A percentile compares a stretch with the other conserved stretches of the same genome.
phyloP scores from a whole-genome alignment of 169 alveolate species.

The Plasmodium inui region DNA sequence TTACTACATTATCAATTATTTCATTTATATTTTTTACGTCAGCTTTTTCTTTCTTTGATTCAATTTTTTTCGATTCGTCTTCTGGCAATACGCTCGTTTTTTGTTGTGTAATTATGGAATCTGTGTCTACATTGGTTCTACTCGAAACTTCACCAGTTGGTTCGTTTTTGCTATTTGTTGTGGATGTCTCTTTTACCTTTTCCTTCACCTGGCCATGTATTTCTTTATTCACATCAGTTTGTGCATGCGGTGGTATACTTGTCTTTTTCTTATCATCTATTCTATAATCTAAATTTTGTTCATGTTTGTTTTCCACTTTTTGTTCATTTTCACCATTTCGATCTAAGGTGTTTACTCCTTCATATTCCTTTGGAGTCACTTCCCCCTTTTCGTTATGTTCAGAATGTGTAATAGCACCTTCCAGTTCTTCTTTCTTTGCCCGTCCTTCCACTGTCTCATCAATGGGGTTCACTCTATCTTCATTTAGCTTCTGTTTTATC shows the following conservation, averaged over 20 bases:
- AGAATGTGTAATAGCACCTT: not conserved
- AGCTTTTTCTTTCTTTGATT: not conserved
- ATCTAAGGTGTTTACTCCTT: conserved; percentile 8
- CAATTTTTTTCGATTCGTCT: not conserved
- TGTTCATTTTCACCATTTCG: conserved; percentile 4
- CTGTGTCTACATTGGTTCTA: not conserved
- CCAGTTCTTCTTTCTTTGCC: not conserved
- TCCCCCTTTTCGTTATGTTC: not conserved
- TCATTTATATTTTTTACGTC: not conserved
- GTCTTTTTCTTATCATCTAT: not conserved
- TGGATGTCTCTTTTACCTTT: not conserved
- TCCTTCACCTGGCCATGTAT: not conserved
- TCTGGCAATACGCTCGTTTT: not conserved
- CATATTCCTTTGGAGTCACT: not conserved
- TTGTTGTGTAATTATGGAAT: conserved; percentile 11
- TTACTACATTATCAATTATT: conserved; percentile 28
- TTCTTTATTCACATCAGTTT: not conserved
- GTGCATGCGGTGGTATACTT: conserved; percentile 9
- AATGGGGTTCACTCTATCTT: not conserved
- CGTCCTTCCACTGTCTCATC: not conserved
- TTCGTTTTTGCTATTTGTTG: not conserved
- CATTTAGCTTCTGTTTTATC: not conserved
- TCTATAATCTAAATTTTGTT: not conserved
- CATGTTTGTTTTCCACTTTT: not conserved
- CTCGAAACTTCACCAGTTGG: not conserved